phyloP scores from a whole-genome alignment of 768 basidiomycete species.

The Pholiota molesta region DNA sequence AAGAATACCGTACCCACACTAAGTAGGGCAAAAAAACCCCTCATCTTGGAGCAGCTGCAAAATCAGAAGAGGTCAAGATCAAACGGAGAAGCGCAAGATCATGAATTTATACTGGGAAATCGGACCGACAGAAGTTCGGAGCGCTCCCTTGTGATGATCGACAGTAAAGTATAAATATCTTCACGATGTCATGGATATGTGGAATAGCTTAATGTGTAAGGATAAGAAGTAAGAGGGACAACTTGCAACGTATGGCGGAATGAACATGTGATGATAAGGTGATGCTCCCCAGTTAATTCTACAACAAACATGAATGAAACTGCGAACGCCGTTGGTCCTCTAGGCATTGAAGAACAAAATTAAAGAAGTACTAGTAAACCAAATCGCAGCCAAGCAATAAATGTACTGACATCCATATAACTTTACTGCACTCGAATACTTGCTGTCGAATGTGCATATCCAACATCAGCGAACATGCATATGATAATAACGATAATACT shows the following conservation, averaged over 20 bases:
- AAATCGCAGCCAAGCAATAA: not conserved
- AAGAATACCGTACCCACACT: conserved; percentile 4
- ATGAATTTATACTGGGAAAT: conserved; percentile 13
- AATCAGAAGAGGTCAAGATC: not conserved
- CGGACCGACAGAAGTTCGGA: conserved; percentile 17
- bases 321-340: not conserved
- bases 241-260: not conserved
- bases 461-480: not conserved
- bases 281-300: not conserved
- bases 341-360: too few species aligned
- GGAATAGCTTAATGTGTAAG: not conserved
- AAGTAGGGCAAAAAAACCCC: conserved; percentile 6
- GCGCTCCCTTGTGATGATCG: not conserved
- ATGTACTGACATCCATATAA: not conserved
- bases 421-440: not conserved
- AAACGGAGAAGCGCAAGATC: not conserved
- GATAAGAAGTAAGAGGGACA: conserved; percentile 2
- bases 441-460: not conserved
- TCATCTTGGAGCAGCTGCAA: conserved; percentile 7
- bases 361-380: too few species aligned
- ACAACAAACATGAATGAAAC: too few species aligned
- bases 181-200: conserved; percentile 1
- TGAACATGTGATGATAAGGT: conserved; percentile 1
- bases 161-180: not conserved
- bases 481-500: too few species aligned